Percentiles rank a stretch among this genome's conserved stretches.
Conservation (phyloP, 1,139 yeast species). For the Lodderomyces orthopsilosis region DNA sequence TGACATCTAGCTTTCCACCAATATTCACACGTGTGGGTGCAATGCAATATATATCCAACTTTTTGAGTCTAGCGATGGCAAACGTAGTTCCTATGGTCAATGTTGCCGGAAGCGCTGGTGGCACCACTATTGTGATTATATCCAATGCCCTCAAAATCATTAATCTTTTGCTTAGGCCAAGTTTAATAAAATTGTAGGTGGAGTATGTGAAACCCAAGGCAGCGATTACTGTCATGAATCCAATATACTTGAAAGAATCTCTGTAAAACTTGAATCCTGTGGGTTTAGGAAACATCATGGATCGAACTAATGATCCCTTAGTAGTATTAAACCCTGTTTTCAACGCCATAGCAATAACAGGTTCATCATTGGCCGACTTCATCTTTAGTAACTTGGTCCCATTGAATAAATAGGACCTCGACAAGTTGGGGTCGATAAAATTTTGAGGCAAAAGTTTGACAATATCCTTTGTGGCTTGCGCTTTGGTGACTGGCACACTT, state of each 20-base stretch:
- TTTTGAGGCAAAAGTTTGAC: constrained; percentile 54
- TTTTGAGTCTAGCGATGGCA: constrained; percentile 74
- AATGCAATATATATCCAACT: constrained; percentile 71
- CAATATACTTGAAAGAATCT: constrained; percentile 93
- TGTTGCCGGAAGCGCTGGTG: constrained; percentile 98
- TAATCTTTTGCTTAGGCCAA: constrained; percentile 65
- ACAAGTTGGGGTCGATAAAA: constrained; percentile 62
- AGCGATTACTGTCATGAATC: constrained; percentile 89
- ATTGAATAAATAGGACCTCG: constrained; percentile 74
- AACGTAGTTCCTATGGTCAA: constrained; percentile 94
- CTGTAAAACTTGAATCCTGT: constrained; percentile 88
- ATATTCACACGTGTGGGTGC: constrained; percentile 92
- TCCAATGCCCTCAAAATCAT: constrained; percentile 89
- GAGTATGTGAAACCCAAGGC: constrained; percentile 79
- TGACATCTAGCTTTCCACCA: constrained; percentile 87
- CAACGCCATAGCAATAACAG: constrained; percentile 83
- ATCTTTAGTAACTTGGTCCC: constrained; percentile 89
- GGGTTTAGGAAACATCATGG: constrained; percentile 96
- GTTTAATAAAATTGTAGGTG: constrained; percentile 73
- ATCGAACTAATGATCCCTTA: constrained; percentile 90
- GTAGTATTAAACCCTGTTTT: constrained; percentile 94
- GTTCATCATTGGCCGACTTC: constrained; percentile 61
- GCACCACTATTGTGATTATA: constrained; percentile 92
- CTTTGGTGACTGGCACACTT: constrained; percentile 90
- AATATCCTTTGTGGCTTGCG: constrained; percentile 62